Conservation (phyloP, 805 yeast genomes). For the Yamadazyma takamatsuzukensis region DNA sequence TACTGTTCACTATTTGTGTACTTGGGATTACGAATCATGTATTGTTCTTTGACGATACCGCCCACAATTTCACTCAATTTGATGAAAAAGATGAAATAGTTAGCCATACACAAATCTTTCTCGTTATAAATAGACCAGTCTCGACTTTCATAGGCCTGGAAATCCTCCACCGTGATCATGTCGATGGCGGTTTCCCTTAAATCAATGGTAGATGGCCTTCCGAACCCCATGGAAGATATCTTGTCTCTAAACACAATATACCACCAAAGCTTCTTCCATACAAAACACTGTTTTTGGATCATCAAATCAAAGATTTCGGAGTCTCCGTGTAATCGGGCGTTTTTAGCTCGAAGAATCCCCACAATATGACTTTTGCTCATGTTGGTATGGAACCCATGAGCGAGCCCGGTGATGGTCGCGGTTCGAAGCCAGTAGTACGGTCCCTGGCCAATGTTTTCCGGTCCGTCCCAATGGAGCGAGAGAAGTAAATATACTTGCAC, state of each 20-base stretch:
- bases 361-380: constrained; percentile 1
- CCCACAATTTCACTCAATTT: constrained; percentile 9
- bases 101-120: constrained; percentile 2
- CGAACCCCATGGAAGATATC: constrained; percentile 4
- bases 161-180: constrained; percentile 10
- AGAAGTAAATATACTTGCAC: constrained; percentile 8
- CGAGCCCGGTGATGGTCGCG: constrained; percentile 5
- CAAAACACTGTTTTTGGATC: constrained; percentile 8
- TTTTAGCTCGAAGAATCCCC: not conserved
- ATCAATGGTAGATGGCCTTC: constrained; percentile 8
- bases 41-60: constrained; percentile 4
- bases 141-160: constrained; percentile 5
- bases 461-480: constrained; percentile 10
- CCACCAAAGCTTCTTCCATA: constrained; percentile 13
- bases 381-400: constrained; percentile 8
- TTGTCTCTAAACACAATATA: constrained; percentile 8
- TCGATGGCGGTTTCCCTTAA: constrained; percentile 2
- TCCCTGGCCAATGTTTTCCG: constrained; percentile 8
- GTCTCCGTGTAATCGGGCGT: constrained; percentile 1
- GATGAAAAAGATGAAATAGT: constrained; percentile 3
- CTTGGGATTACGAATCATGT: constrained; percentile 1
- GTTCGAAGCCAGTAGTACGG: constrained; percentile 6
- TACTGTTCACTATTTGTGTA: not conserved
- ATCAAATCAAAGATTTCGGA: not conserved
- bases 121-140: constrained; percentile 4